Evolutionary conservation across 169 alveolate genomes (phyloP), one percentile per base, ranked within the genome.

Genomic region (Eimeria sp.): DNA sequence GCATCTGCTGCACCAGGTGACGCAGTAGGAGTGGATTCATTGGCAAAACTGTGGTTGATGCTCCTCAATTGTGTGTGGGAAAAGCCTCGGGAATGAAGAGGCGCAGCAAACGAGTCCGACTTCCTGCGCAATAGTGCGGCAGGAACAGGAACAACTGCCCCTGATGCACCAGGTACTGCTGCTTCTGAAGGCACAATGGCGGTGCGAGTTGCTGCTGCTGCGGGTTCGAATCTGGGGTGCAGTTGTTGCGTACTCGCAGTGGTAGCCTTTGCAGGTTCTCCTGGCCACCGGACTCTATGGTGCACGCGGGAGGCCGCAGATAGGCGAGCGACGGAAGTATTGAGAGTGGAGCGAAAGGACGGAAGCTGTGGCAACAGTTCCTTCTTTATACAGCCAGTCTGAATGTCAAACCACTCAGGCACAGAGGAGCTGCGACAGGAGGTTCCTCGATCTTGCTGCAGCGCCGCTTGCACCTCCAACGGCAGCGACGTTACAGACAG

Each of bases 221-320:
- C 80, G 11, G 63, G 3, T 61, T 10, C 70, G 0, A n/a, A 27
- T n/a, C 2, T 61, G 70, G 27, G 70, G 70, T 61, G 70, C 70
- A 61, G 70, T 18, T 61, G 70, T 0, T 61, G 70, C 70, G 20
- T 61, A 49, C 43, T 13, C 30, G 82, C 45, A 20, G 82, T 25
- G 7, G 87, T 3, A 27, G n/a, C 73, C 49, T 82, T 82, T 11
- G 91, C 91, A 25, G 91, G 75, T 75, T 82, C 91, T 25, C 91
- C 91, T 13, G 91, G 91, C 91, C 91, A 82, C 34, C 91, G 43
- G 73, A 51, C 34, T 63, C 91, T 63, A 18, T 82, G 91, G 73
- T 82, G 58, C 5, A 57, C 75, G 6, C 91, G 91, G 6, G 91
- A 82, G 14, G 91, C 91, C 9, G 25, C 91, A 13, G 91, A 82